These are phyloP conservation scores for Podospora didyma DNA, from an alignment of 495 filamentous ascomycete species.

Conservation along the genomic window DNA sequence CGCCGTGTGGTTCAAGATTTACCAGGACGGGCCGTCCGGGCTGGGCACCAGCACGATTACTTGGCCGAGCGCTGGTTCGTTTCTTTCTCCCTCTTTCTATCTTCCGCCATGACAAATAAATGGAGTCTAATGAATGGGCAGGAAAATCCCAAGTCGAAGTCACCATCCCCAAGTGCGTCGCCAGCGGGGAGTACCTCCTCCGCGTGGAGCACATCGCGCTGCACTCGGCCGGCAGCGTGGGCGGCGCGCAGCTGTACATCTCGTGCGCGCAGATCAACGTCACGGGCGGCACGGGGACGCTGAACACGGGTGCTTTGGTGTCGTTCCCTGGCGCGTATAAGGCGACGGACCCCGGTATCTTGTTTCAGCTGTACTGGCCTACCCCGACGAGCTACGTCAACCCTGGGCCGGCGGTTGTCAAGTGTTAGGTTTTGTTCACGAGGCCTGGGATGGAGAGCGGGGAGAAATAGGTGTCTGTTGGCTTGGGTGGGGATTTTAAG, in stretches of 20 bases:
- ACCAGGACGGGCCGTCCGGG: constrained; percentile 37
- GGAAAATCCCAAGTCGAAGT: constrained; percentile 36
- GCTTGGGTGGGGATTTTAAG: too few species aligned
- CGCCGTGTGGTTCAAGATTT: constrained; percentile 52
- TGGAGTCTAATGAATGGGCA: background rate
- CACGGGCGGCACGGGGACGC: constrained; percentile 34
- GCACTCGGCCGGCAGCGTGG: constrained; percentile 38
- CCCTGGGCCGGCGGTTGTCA: constrained; percentile 29
- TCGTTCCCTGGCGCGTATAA: constrained; percentile 44
- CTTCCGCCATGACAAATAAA: background rate
- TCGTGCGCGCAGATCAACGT: constrained; percentile 44
- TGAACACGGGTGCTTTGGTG: constrained; percentile 33
- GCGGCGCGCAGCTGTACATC: constrained; percentile 54
- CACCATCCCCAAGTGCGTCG: constrained; percentile 44
- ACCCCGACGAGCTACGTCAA: constrained; percentile 31
- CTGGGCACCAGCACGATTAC: constrained; percentile 31
- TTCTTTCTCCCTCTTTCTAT: background rate
- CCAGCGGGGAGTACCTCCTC: constrained; percentile 55
- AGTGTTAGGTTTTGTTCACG: constrained; percentile 26
- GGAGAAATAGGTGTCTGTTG: too few species aligned
- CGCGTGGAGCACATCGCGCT: constrained; percentile 56
- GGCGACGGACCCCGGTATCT: constrained; percentile 40
- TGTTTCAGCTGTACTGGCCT: constrained; percentile 44
- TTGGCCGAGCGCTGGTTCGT: constrained; percentile 42
- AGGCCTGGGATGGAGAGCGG: too few species aligned